Evolutionary conservation across 257 asterid genomes (phyloP).

Genomic region (Rhazya stricta): DNA sequence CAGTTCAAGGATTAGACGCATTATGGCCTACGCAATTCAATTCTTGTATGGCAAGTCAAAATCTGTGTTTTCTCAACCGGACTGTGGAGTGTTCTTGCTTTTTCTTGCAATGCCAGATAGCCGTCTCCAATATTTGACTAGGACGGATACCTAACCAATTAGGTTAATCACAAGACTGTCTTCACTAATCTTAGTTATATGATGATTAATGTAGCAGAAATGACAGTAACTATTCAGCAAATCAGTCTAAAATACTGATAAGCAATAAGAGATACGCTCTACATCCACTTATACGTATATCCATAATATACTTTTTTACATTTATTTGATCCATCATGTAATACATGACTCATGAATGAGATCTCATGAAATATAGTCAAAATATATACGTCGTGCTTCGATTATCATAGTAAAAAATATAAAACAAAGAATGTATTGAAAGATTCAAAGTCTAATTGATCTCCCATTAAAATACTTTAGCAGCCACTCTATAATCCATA

Average conservation of each 20-base stretch:
- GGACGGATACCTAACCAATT: conserved; percentile 18
- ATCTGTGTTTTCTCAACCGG: background rate
- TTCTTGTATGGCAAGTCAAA: background rate
- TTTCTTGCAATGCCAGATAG: conserved; percentile 5
- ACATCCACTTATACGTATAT: too few relatives aligned
- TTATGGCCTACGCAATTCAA: conserved; percentile 5
- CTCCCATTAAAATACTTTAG: too few relatives aligned
- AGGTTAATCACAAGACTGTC: background rate
- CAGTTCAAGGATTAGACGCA: background rate
- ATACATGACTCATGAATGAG: too few relatives aligned
- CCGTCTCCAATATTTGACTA: background rate
- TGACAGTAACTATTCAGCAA: conserved; percentile 12
- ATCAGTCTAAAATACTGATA: background rate
- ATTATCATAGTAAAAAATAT: too few relatives aligned
- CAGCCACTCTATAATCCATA: too few relatives aligned
- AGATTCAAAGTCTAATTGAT: too few relatives aligned
- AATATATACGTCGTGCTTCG: too few relatives aligned
- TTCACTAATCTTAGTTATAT: conserved; percentile 4
- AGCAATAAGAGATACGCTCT: too few relatives aligned
- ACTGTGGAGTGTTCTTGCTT: background rate
- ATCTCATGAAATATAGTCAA: too few relatives aligned
- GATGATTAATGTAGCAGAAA: conserved; percentile 12
- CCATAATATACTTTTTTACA: too few relatives aligned
- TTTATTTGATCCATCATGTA: too few relatives aligned
- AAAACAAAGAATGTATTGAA: too few relatives aligned